Conservation (phyloP, 176 grass and related monocot genomes). For the Eragrostis curvula region DNA sequence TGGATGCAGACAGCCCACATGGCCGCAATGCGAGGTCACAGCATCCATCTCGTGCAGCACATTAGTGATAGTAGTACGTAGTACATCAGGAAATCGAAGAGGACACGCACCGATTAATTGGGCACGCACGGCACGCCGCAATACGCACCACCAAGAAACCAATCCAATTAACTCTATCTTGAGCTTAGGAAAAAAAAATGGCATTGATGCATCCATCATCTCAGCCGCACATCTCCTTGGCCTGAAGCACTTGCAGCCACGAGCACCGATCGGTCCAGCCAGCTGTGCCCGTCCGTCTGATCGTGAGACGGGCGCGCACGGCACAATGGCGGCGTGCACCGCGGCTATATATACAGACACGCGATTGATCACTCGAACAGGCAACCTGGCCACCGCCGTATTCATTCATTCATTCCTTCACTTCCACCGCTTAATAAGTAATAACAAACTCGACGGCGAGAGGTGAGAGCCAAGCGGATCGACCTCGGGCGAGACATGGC, state of each 20-base stretch:
- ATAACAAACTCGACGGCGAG: neutral
- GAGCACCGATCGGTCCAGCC: neutral
- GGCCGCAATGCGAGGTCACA: too few species aligned
- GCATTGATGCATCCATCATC: neutral
- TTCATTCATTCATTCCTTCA: neutral
- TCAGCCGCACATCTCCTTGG: neutral
- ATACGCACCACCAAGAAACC: neutral
- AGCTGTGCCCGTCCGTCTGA: neutral
- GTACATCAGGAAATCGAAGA: too few species aligned
- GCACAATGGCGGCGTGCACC: neutral
- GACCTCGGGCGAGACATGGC: slow-evolving; percentile 29
- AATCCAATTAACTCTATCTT: neutral
- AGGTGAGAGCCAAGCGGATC: neutral
- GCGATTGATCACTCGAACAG: neutral
- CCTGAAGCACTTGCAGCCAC: neutral
- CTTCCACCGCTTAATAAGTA: neutral
- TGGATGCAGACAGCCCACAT: too few species aligned
- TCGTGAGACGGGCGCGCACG: too few species aligned
- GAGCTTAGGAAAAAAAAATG: too few species aligned
- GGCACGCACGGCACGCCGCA: neutral
- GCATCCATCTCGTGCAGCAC: too few species aligned
- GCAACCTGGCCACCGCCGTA: neutral
- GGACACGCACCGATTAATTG: too few species aligned
- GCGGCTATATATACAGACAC: neutral
- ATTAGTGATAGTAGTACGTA: too few species aligned